Percentiles rank a stretch among this genome's conserved stretches.
Conservation (phyloP, 495 filamentous ascomycete species). For the Penicillium parvum region DNA sequence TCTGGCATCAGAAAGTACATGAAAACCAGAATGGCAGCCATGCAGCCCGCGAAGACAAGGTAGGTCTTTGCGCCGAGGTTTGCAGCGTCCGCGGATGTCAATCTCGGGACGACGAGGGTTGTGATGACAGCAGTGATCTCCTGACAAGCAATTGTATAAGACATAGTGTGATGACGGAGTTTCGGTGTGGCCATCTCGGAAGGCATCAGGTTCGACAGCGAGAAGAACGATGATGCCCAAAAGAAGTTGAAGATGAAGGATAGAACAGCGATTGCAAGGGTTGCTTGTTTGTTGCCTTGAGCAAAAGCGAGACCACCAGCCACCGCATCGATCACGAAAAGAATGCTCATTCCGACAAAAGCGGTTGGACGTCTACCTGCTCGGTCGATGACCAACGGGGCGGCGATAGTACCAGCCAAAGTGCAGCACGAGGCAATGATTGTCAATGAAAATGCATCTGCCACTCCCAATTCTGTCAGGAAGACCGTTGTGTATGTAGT, state of each 20-base stretch:
- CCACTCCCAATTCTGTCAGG: constrained; percentile 29
- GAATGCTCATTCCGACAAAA: constrained; percentile 28
- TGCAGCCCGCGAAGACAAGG: constrained; percentile 36
- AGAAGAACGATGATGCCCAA: constrained; percentile 35
- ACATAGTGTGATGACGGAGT: constrained; percentile 38
- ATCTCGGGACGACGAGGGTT: constrained; percentile 31
- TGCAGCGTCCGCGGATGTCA: constrained; percentile 37
- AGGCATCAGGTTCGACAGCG: constrained; percentile 33
- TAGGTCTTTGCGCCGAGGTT: constrained; percentile 37
- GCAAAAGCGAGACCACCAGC: constrained; percentile 30
- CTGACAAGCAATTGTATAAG: constrained; percentile 37
- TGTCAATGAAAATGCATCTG: constrained; percentile 29
- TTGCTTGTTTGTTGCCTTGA: constrained; percentile 13
- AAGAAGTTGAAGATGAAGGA: constrained; percentile 40
- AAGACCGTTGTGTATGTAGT: constrained; percentile 38
- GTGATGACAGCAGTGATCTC: constrained; percentile 36
- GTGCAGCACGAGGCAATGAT: constrained; percentile 38
- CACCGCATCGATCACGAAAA: constrained; percentile 27
- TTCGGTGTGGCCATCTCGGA: constrained; percentile 41
- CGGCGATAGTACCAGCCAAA: constrained; percentile 33
- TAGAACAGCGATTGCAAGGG: constrained; percentile 22
- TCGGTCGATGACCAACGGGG: constrained; percentile 35
- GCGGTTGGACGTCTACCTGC: constrained; percentile 36
- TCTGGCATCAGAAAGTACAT: constrained; percentile 50
- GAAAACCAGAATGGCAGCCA: constrained; percentile 42